These are phyloP conservation scores for Delonix regia DNA, from an alignment of 306 rosid species.

Conservation along the genomic window DNA sequence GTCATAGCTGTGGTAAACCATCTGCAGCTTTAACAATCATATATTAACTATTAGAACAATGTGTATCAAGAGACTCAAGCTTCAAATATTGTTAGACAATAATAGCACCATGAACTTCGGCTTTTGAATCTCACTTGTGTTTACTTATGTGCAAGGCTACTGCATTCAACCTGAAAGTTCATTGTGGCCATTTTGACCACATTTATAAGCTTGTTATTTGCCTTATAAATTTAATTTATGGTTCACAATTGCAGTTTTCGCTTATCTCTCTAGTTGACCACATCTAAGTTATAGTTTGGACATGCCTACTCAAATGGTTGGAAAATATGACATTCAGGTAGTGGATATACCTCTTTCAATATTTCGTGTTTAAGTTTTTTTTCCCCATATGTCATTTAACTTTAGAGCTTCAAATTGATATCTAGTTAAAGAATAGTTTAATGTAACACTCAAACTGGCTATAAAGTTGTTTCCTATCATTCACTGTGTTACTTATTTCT, in stretches of 20 bases:
- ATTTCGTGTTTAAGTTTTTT: not conserved
- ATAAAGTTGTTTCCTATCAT: not conserved
- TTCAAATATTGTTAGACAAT: not conserved
- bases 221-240: not conserved
- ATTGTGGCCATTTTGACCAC: constrained; percentile 1
- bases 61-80: not conserved
- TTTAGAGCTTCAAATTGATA: constrained; percentile 17
- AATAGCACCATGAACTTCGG: constrained; percentile 19
- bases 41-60: constrained; percentile 9
- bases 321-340: constrained; percentile 95
- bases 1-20: too few relatives aligned
- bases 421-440: not conserved
- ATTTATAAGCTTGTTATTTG: constrained; percentile 9
- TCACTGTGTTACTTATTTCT: not conserved
- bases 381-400: not conserved
- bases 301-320: constrained; percentile 88
- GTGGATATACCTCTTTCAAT: constrained; percentile 24
- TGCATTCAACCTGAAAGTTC: constrained; percentile 27
- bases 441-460: not conserved
- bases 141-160: constrained; percentile 8
- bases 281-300: constrained; percentile 75
- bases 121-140: constrained; percentile 1
- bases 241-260: constrained; percentile 2
- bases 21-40: not conserved
- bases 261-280: constrained; percentile 75